Evolutionary conservation across 2,329 filamentous ascomycete genomes (phyloP).

Genomic region (Colletotrichum ledebouriae): DNA sequence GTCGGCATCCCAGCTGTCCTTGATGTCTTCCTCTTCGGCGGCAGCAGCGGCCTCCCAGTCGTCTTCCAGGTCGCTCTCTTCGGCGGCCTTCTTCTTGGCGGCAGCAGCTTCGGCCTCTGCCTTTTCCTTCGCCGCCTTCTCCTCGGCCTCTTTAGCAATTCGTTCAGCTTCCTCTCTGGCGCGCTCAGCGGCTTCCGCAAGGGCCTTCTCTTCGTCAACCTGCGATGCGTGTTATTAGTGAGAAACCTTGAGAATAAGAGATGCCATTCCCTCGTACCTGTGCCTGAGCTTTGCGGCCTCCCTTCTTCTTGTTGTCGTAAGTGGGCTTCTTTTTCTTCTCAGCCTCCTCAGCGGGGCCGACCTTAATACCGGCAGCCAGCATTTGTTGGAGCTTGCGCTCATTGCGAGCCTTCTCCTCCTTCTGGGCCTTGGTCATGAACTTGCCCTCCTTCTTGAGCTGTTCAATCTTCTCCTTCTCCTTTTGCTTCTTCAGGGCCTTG

Average conservation of each 20-base stretch:
- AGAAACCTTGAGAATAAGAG: background rate
- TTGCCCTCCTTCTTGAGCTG: conserved; percentile 91
- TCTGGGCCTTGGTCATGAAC: conserved; percentile 87
- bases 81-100: conserved; percentile 66
- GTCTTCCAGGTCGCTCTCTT: conserved; percentile 75
- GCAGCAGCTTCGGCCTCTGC: conserved; percentile 69
- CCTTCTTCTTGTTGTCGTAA: conserved; percentile 80
- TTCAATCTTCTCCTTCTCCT: conserved; percentile 87
- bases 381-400: conserved; percentile 88
- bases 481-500: conserved; percentile 84
- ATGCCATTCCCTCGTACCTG: conserved; percentile 61
- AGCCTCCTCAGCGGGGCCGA: conserved; percentile 70
- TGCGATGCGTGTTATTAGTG: conserved; percentile 48
- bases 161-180: conserved; percentile 77
- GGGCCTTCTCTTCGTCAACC: conserved; percentile 81
- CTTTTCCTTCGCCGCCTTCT: conserved; percentile 69
- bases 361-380: conserved; percentile 81
- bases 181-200: conserved; percentile 83
- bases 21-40: conserved; percentile 81
- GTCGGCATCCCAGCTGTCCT: conserved; percentile 95
- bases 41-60: conserved; percentile 92
- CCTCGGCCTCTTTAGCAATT: conserved; percentile 71
- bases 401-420: conserved; percentile 83
- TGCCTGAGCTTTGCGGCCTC: conserved; percentile 67
- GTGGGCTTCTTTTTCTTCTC: conserved; percentile 82